Evolutionary conservation across 1,284 basidiomycete species (phyloP), one percentile per base, ranked within the genome.

Genomic region (Austroboletus niveus): DNA sequence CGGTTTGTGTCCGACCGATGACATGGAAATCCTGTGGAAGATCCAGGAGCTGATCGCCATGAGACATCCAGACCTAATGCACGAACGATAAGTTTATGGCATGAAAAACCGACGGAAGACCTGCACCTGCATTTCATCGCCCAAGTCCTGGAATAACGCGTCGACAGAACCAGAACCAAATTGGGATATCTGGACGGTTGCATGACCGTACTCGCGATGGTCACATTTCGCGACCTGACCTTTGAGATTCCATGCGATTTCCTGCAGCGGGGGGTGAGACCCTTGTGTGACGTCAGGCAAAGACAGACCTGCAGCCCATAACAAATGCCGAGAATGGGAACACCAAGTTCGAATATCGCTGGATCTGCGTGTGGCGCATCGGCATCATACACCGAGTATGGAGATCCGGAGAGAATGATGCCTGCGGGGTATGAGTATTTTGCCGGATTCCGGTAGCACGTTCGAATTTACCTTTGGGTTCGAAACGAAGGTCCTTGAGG

Each of bases 51-150:
- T 98, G 94, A 72, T 99, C 97, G 20, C 96, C 96, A 69, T 99
- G 97, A 34, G 94, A 98, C 97, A 99, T 99, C 97, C 97, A 99
- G 36, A 98, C 96, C 89, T 96, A 60, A n/a, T 31, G 45, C 5
- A 10, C 8, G 22, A 2, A 20, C 3, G 17, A 35, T 52, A 9
- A 45, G 24, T 2, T 11, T 39, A 1, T 11, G 45, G 27, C 29
- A n/a, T 11, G 7, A 35, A 2, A 8, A 29, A 17, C 5, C 20
- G 27, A 17, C 5, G 22, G 6, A 15, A 42, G 14, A 51, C n/a
- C 9, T 34, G 7, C 56, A 91, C 91, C 77, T 90, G 85, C 77
- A 93, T 85, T 59, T 91, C 84, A 27, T 87, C 81, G 11, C 91
- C 88, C 22, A 98, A 77, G 14, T 87, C 88, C 55, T 91, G 82